These are phyloP conservation scores for Pseudomonodictys pantanalensis DNA, from an alignment of 495 filamentous ascomycete genomes.

Conservation along the genomic window DNA sequence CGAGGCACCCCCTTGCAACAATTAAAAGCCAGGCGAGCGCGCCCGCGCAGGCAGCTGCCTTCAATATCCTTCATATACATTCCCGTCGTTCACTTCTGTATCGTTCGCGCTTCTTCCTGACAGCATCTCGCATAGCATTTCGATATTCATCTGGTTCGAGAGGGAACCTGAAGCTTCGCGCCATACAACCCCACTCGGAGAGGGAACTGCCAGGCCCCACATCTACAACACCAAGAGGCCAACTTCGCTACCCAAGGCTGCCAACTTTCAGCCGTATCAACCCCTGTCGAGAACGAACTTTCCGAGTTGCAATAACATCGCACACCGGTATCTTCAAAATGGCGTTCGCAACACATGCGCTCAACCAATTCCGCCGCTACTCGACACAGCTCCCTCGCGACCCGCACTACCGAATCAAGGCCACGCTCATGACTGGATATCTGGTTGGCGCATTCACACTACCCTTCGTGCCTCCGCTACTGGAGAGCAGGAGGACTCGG, in stretches of 20 bases:
- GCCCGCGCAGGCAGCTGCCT: not conserved
- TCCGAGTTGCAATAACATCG: not conserved
- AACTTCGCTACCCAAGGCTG: not conserved
- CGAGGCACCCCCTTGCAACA: not conserved
- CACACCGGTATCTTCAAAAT: conserved; percentile 15
- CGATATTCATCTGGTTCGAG: not conserved
- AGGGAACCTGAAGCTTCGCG: not conserved
- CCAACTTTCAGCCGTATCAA: not conserved
- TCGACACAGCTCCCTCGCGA: conserved; percentile 33
- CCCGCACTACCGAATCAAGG: conserved; percentile 31
- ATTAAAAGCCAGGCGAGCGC: not conserved
- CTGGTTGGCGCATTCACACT: conserved; percentile 52
- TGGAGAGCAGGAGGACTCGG: conserved; percentile 28
- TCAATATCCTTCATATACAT: not conserved
- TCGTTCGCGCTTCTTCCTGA: not conserved
- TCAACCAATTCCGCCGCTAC: conserved; percentile 30
- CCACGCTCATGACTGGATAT: conserved; percentile 31
- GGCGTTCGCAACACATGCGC: conserved; percentile 27
- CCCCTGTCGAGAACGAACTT: not conserved
- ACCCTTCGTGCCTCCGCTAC: conserved; percentile 77
- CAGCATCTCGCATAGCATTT: not conserved
- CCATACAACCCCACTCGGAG: not conserved
- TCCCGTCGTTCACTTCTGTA: not conserved
- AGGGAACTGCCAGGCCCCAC: not conserved
- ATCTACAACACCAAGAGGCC: not conserved